Conservation (phyloP, 2,329 filamentous ascomycete species). For the Hypoxylon sp. region DNA sequence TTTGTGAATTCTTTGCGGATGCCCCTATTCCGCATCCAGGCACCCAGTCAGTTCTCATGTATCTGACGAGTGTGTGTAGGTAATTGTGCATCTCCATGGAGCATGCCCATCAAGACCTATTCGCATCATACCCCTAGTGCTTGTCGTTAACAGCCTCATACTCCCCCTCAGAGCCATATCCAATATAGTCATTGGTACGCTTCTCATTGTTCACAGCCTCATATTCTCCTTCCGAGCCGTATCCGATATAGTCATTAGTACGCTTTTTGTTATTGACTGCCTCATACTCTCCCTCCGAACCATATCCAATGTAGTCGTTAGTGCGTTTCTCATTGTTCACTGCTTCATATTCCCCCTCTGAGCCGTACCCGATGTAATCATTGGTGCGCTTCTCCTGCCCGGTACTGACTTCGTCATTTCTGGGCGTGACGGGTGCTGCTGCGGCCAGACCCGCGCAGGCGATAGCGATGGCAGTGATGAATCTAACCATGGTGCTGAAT, state of each 20-base stretch:
- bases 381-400: background rate
- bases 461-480: background rate
- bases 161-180: slow-evolving; percentile 1
- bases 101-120: background rate
- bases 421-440: background rate
- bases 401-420: background rate
- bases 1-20: background rate
- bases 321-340: slow-evolving; percentile 1
- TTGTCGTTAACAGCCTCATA: slow-evolving; percentile 1
- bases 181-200: slow-evolving; percentile 1
- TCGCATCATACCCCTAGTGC: background rate
- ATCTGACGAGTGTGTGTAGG: background rate
- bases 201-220: background rate
- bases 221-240: slow-evolving; percentile 1
- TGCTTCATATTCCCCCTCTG: slow-evolving; percentile 1
- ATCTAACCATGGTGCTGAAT: slow-evolving; percentile 3
- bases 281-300: slow-evolving; percentile 5
- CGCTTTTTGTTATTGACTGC: slow-evolving; percentile 2
- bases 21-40: background rate
- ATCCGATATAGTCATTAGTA: slow-evolving; percentile 1
- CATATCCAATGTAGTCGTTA: background rate
- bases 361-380: slow-evolving; percentile 4
- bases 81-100: background rate
- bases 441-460: slow-evolving; percentile 1
- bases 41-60: background rate